These are phyloP conservation scores for Nasturtium officinale DNA, from an alignment of 345 rosid genomes.

Conservation along the genomic window DNA sequence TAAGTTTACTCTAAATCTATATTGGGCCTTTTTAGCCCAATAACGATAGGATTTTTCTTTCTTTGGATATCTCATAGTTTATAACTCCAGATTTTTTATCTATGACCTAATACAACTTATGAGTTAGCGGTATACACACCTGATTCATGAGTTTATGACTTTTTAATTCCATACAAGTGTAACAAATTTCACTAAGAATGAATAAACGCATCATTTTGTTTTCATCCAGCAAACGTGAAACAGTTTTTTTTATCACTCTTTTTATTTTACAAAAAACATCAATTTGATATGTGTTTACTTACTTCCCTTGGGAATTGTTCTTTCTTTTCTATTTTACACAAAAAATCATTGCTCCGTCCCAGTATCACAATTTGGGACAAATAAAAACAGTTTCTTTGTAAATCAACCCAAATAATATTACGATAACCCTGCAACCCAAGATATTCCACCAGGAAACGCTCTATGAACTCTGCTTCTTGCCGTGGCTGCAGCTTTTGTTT, in stretches of 20 bases:
- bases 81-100: too few species aligned
- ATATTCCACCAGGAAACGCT: slow-evolving; percentile 66
- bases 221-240: slow-evolving; percentile 10
- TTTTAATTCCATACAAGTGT: too few species aligned
- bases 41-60: background rate
- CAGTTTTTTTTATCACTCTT: background rate
- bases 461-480: slow-evolving; percentile 63
- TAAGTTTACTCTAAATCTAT: background rate
- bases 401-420: slow-evolving; percentile 6
- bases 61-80: too few species aligned
- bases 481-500: slow-evolving; percentile 12
- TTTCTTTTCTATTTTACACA: background rate
- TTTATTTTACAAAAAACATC: slow-evolving; percentile 33
- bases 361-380: slow-evolving; percentile 27
- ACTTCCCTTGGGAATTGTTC: slow-evolving; percentile 5
- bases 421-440: slow-evolving; percentile 47
- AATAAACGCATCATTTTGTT: background rate
- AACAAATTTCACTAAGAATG: background rate
- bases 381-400: slow-evolving; percentile 16
- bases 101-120: too few species aligned
- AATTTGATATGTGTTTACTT: slow-evolving; percentile 20
- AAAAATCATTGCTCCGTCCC: slow-evolving; percentile 18
- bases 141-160: too few species aligned
- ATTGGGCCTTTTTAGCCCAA: slow-evolving; percentile 22
- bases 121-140: too few species aligned